Conservation (phyloP, 768 basidiomycete genomes). For the Lanmaoa pseudosensibilis region DNA sequence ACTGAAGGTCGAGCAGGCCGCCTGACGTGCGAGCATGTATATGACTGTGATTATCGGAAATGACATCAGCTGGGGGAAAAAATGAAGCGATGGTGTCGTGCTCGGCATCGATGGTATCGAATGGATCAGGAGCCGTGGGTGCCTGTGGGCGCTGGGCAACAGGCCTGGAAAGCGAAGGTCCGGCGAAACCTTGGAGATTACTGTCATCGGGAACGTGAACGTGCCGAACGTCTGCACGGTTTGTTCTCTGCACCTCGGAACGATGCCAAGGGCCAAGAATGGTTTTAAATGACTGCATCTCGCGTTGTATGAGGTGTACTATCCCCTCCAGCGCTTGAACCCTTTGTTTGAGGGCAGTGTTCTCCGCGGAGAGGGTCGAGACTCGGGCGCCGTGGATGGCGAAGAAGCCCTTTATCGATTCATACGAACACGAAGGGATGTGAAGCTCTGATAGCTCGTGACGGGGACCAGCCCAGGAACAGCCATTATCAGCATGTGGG, state of each 20-base stretch:
- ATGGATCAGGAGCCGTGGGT: constrained; percentile 15
- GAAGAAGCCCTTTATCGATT: constrained; percentile 62
- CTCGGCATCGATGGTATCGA: constrained; percentile 23
- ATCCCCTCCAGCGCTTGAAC: constrained; percentile 59
- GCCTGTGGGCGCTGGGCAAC: constrained; percentile 13
- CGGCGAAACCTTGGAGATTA: constrained; percentile 12
- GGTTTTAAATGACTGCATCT: constrained; percentile 54
- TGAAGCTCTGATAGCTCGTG: constrained; percentile 38
- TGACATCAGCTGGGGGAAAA: constrained; percentile 30
- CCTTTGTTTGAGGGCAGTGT: constrained; percentile 57
- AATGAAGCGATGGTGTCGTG: constrained; percentile 26
- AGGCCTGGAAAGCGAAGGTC: constrained; percentile 19
- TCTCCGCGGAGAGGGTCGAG: constrained; percentile 57
- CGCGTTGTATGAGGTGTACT: constrained; percentile 50
- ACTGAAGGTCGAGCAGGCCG: constrained; percentile 21
- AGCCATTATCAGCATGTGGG: constrained; percentile 49
- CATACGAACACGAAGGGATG: constrained; percentile 51
- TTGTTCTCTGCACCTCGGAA: constrained; percentile 33
- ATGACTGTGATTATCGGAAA: constrained; percentile 21
- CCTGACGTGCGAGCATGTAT: constrained; percentile 15
- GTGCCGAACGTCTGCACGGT: constrained; percentile 12
- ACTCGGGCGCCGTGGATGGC: constrained; percentile 40
- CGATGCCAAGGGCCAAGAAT: constrained; percentile 68
- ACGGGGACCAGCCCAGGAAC: constrained; percentile 53
- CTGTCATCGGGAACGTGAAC: constrained; percentile 12